These are phyloP conservation scores for Ailanthus altissimus DNA, from an alignment of 345 rosid genomes.

Conservation along the genomic window DNA sequence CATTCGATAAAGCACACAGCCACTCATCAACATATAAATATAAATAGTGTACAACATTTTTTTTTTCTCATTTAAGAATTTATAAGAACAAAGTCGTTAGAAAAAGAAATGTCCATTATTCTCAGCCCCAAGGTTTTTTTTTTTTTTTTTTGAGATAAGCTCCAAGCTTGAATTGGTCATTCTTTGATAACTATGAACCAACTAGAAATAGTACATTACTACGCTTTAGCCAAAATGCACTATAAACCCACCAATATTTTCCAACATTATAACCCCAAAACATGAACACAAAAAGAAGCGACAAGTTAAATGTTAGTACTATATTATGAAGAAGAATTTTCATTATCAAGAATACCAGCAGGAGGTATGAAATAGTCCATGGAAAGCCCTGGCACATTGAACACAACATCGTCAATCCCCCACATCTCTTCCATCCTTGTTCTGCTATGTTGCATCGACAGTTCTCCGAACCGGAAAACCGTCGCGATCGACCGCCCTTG, in stretches of 20 bases:
- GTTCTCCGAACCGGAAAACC: slow-evolving; percentile 77
- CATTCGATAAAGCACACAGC: background rate
- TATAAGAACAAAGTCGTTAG: background rate
- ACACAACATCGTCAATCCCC: slow-evolving; percentile 91
- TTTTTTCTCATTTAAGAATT: too few relatives aligned
- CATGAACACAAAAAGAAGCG: background rate
- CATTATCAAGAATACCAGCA: slow-evolving; percentile 65
- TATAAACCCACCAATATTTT: slow-evolving; percentile 18
- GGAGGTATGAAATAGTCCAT: slow-evolving; percentile 92
- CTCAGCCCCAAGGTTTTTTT: too few relatives aligned
- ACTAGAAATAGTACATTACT: slow-evolving; percentile 3
- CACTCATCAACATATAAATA: background rate
- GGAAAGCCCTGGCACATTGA: slow-evolving; percentile 85
- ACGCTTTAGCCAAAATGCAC: background rate
- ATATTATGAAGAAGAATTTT: slow-evolving; percentile 26
- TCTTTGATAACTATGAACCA: slow-evolving; percentile 6
- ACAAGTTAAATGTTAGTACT: slow-evolving; percentile 9
- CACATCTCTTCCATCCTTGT: slow-evolving; percentile 90
- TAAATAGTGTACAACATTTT: background rate
- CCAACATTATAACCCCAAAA: slow-evolving; percentile 9
- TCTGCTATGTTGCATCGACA: slow-evolving; percentile 68
- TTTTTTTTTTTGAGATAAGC: too few relatives aligned
- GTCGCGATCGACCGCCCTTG: slow-evolving; percentile 89
- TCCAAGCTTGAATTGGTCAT: slow-evolving; percentile 15
- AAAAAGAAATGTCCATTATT: slow-evolving; percentile 4